Percentiles rank a stretch among this genome's conserved stretches.
Conservation (phyloP, 805 yeast species). For the Zygosaccharomyces siamensis region DNA sequence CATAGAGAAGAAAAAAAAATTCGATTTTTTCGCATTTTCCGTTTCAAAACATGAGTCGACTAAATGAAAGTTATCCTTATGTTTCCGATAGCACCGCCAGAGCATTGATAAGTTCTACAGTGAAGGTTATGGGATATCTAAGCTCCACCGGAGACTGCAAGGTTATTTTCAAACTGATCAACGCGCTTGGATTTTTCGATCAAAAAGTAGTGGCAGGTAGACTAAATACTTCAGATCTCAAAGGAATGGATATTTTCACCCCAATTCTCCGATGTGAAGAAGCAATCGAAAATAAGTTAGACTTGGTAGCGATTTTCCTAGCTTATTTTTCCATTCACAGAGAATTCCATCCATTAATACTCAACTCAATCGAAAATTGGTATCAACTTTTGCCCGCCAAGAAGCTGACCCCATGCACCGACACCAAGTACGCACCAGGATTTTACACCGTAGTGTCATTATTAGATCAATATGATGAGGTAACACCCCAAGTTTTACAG, state of each 20-base stretch:
- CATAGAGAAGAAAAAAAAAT: not conserved
- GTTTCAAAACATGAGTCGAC: not conserved
- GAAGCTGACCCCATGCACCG: not conserved
- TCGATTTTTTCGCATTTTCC: not conserved
- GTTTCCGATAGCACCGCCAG: constrained; percentile 4
- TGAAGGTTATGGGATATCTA: constrained; percentile 5
- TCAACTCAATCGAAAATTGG: constrained; percentile 14
- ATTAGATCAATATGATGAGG: constrained; percentile 12
- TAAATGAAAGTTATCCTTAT: constrained; percentile 3
- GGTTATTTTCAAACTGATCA: constrained; percentile 8
- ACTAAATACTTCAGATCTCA: not conserved
- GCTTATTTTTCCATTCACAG: constrained; percentile 23
- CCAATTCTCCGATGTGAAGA: constrained; percentile 9
- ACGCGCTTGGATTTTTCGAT: constrained; percentile 8
- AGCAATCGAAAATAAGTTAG: constrained; percentile 7
- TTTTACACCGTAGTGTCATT: constrained; percentile 18
- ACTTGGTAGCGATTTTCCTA: constrained; percentile 19
- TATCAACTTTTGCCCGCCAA: constrained; percentile 2
- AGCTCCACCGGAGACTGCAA: constrained; percentile 1
- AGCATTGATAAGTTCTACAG: constrained; percentile 7
- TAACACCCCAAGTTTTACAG: constrained; percentile 8
- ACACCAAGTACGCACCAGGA: constrained; percentile 15
- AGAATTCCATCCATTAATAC: constrained; percentile 15
- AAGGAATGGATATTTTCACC: constrained; percentile 14
- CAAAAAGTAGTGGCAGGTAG: constrained; percentile 4